Conservation (phyloP, 495 filamentous ascomycete genomes). For the Aspergillus carlsbadensis region DNA sequence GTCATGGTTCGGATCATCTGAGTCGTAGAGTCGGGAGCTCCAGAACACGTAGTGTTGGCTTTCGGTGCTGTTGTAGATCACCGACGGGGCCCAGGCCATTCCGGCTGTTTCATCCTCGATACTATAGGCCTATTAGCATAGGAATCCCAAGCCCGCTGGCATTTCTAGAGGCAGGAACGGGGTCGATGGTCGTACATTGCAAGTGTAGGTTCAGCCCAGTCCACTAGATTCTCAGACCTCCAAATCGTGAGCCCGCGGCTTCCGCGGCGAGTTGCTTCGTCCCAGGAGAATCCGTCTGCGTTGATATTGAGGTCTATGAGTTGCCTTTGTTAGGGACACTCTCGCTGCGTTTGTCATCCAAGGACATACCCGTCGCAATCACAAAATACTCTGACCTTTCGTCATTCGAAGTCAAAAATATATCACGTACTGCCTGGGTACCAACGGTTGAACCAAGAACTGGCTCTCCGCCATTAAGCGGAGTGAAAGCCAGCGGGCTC, state of each 20-base stretch:
- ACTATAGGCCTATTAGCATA: too few relatives aligned
- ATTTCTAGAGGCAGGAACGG: too few relatives aligned
- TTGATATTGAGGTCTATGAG: slow-evolving; percentile 14
- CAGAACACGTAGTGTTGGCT: slow-evolving; percentile 14
- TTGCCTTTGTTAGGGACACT: background rate
- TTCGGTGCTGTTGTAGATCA: slow-evolving; percentile 7
- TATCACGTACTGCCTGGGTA: background rate
- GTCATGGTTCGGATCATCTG: background rate
- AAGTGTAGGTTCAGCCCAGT: slow-evolving; percentile 11
- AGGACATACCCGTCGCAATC: slow-evolving; percentile 7
- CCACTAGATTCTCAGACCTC: slow-evolving; percentile 4
- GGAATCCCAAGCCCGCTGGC: too few relatives aligned
- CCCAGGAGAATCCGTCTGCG: slow-evolving; percentile 14
- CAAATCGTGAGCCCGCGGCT: slow-evolving; percentile 6
- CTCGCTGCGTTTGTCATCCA: too few relatives aligned
- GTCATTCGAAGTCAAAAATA: slow-evolving; percentile 6
- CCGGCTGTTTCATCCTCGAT: slow-evolving; percentile 9
- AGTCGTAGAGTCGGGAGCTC: slow-evolving; percentile 1
- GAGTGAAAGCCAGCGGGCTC: slow-evolving; percentile 3
- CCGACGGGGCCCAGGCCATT: slow-evolving; percentile 15
- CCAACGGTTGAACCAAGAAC: slow-evolving; percentile 7
- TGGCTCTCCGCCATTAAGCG: slow-evolving; percentile 9
- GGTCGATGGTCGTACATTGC: too few relatives aligned
- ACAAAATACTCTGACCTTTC: slow-evolving; percentile 10
- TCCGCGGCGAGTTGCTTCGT: slow-evolving; percentile 4